phyloP scores from a whole-genome alignment of 768 basidiomycete genomes.

The Rhodotorula taiwanensis region DNA sequence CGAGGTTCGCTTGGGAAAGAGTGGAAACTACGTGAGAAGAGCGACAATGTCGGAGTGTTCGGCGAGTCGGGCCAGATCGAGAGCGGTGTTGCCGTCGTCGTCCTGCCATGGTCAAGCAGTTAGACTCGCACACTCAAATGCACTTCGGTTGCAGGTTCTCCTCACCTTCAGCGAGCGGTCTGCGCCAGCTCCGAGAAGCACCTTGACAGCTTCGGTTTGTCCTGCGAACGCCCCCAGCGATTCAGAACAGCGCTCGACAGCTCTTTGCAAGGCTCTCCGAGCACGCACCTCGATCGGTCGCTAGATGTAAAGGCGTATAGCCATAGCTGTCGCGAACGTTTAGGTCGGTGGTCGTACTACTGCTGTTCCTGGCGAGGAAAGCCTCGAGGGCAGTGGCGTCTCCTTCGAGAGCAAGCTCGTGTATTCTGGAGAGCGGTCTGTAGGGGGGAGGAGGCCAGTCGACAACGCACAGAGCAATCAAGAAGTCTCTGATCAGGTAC shows the following conservation, averaged over 20 bases:
- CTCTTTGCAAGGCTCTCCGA: too few species aligned
- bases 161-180: slow-evolving; percentile 4
- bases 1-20: too few species aligned
- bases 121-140: not conserved
- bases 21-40: slow-evolving; percentile 11
- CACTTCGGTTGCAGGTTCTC: not conserved
- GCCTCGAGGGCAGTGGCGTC: slow-evolving; percentile 1
- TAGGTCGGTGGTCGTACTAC: slow-evolving; percentile 7
- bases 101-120: slow-evolving; percentile 11
- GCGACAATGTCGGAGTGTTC: slow-evolving; percentile 25
- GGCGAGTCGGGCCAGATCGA: slow-evolving; percentile 27
- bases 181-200: slow-evolving; percentile 12
- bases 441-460: too few species aligned
- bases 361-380: slow-evolving; percentile 13
- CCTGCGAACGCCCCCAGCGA: not conserved
- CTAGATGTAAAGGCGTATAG: slow-evolving; percentile 25
- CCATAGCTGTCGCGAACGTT: slow-evolving; percentile 28
- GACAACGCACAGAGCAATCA: not conserved
- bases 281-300: slow-evolving; percentile 27
- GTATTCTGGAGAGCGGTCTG: slow-evolving; percentile 16
- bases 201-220: not conserved
- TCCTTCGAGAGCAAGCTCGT: slow-evolving; percentile 26
- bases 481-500: not conserved
- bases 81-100: slow-evolving; percentile 31
- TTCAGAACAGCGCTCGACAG: not conserved